A percentile compares a stretch with the other conserved stretches of the same genome.
phyloP scores from a whole-genome alignment of 129 eudicot species.

The Heracleum sosnowskyi region DNA sequence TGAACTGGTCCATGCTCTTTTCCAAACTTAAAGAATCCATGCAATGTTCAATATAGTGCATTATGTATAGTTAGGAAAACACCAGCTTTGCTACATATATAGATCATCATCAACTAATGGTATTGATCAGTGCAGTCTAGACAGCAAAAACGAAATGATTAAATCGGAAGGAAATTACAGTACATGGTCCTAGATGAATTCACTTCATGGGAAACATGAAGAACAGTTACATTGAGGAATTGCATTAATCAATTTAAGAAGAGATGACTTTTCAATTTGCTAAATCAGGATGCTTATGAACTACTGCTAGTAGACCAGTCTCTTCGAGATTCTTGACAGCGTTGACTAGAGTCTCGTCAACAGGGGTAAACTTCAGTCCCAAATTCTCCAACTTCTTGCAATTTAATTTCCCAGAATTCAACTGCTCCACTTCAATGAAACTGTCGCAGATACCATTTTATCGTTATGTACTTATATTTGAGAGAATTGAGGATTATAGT shows the following conservation, averaged over 20 bases:
- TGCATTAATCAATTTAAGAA: no score
- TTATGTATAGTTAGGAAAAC: background rate
- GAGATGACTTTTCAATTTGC: background rate
- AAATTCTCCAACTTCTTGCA: constrained; percentile 24
- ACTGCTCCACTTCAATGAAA: constrained; percentile 13
- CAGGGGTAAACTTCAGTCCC: constrained; percentile 37
- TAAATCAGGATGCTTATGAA: background rate
- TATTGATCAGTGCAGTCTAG: background rate
- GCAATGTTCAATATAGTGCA: no score
- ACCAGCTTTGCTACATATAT: background rate
- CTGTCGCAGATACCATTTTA: constrained; percentile 8
- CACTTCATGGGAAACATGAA: background rate
- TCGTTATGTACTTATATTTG: background rate
- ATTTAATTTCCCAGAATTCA: constrained; percentile 10
- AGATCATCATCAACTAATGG: background rate
- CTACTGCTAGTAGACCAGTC: constrained; percentile 17
- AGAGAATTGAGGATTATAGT: background rate
- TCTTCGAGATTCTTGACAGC: constrained; percentile 25
- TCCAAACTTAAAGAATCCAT: no score
- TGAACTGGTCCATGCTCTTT: no score
- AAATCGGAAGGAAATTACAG: background rate
- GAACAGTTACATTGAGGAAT: background rate
- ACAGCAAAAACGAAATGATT: no score
- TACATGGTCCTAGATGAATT: background rate
- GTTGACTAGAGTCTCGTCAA: constrained; percentile 28